Base-by-base conservation (phyloP, 176 grass and related monocot genomes). In the Rhynchospora pubera region DNA sequence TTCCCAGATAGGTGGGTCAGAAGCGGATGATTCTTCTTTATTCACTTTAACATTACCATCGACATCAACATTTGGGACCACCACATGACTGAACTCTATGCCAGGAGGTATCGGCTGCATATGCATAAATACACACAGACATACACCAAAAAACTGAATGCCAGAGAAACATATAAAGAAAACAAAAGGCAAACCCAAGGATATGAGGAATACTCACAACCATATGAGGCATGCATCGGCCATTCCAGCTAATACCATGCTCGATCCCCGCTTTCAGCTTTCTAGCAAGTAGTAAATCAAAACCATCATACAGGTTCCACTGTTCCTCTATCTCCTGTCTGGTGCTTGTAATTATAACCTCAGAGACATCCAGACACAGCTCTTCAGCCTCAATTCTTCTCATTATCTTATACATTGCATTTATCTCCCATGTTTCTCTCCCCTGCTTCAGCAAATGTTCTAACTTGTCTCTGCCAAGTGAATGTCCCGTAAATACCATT, bases 361-460 rank as follows among this genome's bases (percentile, higher is more conserved):
- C 93, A 83, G 91, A 90, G 28, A 91, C 55, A 89, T 97, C 93
- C 77, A 97, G 83, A 80, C 89, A 84, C 71, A 97, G 60, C 87
- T 97, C 93, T 82, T 97, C 93, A 21, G 89, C 93, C 82, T 97
- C 93, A 58, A 97, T 97, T 26, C 91, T 86, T 47, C 91, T 85
- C 85, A 89, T 89, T 91, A 97, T 97, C 87, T 97, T 97, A 73
- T 97, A 97, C 26, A 79, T 89, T 48, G 64, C 61, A 91, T 97
- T 75, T 85, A 93, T 85, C 82, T 93, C 93, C 77, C 87, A 93
- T 12, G 89, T 88, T 72, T 97, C 91, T 57, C 85, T 87, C 3
- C 93, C 93, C 89, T 97, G 93, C 73, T 93, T 97, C 22, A 97
- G 62, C 48, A 93, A 87, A 28, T 97, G 93, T 65, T 97, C 93